These are phyloP conservation scores for Rhizomucor pusillus DNA, from an alignment of 371 early-diverging fungal genomes.

Conservation along the genomic window DNA sequence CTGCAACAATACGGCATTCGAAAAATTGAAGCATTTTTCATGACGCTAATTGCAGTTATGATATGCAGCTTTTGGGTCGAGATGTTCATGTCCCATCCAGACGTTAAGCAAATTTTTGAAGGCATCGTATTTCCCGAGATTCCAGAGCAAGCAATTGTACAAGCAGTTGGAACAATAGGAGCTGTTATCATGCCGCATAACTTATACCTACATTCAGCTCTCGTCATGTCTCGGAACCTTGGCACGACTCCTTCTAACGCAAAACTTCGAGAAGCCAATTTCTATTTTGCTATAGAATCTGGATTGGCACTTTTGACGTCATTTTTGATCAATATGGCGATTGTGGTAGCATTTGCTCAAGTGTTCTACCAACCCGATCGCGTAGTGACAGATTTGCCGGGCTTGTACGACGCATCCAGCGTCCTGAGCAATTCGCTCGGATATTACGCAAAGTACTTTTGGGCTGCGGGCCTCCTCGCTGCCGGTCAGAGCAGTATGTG, in stretches of 20 bases:
- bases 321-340: constrained; percentile 69
- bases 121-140: constrained; percentile 63
- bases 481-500: not conserved
- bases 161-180: constrained; percentile 71
- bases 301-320: constrained; percentile 62
- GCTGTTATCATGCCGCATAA: constrained; percentile 80
- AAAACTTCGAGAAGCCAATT: constrained; percentile 65
- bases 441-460: constrained; percentile 56
- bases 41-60: constrained; percentile 61
- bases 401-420: constrained; percentile 62
- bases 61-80: constrained; percentile 69
- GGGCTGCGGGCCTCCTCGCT: constrained; percentile 67
- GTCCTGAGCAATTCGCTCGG: constrained; percentile 59
- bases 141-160: constrained; percentile 54
- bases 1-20: constrained; percentile 66
- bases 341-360: constrained; percentile 69
- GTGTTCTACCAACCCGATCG: constrained; percentile 55
- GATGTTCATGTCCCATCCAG: constrained; percentile 60
- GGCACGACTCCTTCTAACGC: constrained; percentile 41
- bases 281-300: constrained; percentile 70
- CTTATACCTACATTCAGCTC: constrained; percentile 69
- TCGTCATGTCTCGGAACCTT: constrained; percentile 59
- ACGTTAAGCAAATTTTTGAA: constrained; percentile 45
- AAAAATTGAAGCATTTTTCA: constrained; percentile 65
- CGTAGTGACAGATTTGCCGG: constrained; percentile 28